Conservation (phyloP, 371 early-diverging fungal genomes). For the Catenaria anguillulae region DNA sequence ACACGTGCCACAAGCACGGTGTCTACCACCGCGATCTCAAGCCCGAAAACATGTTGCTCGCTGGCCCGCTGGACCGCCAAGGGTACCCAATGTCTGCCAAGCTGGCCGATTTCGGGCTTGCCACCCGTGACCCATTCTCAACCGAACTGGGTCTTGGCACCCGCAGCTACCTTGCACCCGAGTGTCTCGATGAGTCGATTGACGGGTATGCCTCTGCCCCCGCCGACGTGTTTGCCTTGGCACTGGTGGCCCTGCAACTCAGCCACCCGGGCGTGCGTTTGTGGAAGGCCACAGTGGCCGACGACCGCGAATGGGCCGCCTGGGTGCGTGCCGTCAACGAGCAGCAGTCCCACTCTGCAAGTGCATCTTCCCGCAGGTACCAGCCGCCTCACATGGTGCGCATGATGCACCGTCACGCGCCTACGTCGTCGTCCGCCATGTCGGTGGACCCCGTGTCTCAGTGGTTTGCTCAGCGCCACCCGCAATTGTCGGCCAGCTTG, state of each 20-base stretch:
- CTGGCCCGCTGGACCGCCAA: conserved; percentile 19
- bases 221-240: conserved; percentile 7
- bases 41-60: conserved; percentile 58
- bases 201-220: conserved; percentile 4
- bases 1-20: conserved; percentile 32
- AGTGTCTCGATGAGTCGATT: conserved; percentile 14
- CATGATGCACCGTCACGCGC: no score
- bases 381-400: neutral
- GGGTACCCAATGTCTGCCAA: conserved; percentile 27
- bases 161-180: conserved; percentile 86
- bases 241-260: neutral
- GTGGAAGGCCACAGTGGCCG: neutral
- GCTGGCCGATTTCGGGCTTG: conserved; percentile 86
- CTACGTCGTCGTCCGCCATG: neutral
- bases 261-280: conserved; percentile 1
- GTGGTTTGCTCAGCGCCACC: neutral
- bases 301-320: neutral
- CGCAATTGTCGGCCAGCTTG: neutral
- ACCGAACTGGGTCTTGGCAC: conserved; percentile 80
- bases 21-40: conserved; percentile 63
- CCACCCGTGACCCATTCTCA: conserved; percentile 54
- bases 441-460: neutral
- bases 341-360: neutral
- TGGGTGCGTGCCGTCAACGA: neutral
- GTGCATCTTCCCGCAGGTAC: no score